Base-by-base conservation (phyloP, 164 flowering plant genomes). In the Magnolia sinica region DNA sequence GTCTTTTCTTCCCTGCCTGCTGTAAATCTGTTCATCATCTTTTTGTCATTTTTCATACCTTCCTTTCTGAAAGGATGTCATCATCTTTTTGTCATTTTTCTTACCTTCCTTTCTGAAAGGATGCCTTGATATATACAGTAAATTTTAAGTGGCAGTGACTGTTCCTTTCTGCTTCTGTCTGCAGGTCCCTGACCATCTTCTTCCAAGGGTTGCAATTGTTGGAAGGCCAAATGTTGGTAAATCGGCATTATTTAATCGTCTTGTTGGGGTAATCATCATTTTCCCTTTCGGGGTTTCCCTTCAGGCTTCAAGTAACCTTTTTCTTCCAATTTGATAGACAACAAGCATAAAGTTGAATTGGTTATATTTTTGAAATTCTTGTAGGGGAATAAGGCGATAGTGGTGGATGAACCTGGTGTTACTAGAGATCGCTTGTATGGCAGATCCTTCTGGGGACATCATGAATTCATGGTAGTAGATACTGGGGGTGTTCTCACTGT, bases 211-310 rank as follows among this genome's bases (percentile, higher is more conserved):
- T 74, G 82, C 97, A 72, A 92, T 96, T 83, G 91, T 94, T 84
- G 99, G 99, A 79, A 89, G 99, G 88, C 99, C 99, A 72, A 96
- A 96, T 85, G 99, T 96, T 84, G 99, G 99, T 72, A 96, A 96
- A 91, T 96, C 99, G 76, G 99, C 99, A 76, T 78, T 96, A 24
- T 96, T 96, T 70, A 96, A 96, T 82, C 94, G 97, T 51, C 96
- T 96, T 79, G 96, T 94, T 79, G 97, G 98, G 96, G 99, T 96
- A 90, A 50, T 29, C 51, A 50, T 65, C 29, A 71, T 14, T 49
- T 51, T 77, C 23, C 20, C 37, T 37, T 61, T 11, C 24, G 5
- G 31, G 16, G 1, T 52, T 29, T 22, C 19, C n/a, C 29, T 18
- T n/a, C n/a, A 50, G 7, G 10, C 20, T 18, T n/a, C n/a, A 50